These are phyloP conservation scores for Trametes cingulata DNA, from an alignment of 768 basidiomycete species.

Conservation along the genomic window DNA sequence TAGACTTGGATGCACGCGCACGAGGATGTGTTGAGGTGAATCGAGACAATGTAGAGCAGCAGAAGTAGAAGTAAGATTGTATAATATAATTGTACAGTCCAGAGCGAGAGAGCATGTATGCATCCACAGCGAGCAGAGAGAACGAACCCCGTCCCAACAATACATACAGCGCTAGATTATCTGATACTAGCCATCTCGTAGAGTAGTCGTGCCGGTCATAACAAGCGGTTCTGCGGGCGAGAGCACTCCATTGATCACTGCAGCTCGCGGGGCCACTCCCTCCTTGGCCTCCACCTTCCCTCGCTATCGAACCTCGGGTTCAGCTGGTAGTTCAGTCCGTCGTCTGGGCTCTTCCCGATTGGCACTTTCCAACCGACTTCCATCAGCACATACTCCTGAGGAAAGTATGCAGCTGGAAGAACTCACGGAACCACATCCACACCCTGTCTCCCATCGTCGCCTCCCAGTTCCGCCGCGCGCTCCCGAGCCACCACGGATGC, in stretches of 20 bases:
- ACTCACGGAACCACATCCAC: constrained; percentile 82
- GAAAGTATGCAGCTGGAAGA: neutral
- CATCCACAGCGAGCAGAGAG: neutral
- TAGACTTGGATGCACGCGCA: neutral
- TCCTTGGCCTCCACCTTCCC: constrained; percentile 65
- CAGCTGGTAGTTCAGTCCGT: constrained; percentile 63
- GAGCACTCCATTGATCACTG: constrained; percentile 47
- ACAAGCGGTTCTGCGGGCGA: neutral
- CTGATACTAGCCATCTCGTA: too few relatives aligned
- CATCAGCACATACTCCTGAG: too few relatives aligned
- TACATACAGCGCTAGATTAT: too few relatives aligned
- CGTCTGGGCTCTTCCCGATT: constrained; percentile 52
- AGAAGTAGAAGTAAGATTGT: neutral
- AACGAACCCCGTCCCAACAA: too few relatives aligned
- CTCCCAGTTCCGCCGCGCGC: constrained; percentile 63
- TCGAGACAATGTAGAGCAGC: neutral
- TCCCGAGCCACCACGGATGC: constrained; percentile 85
- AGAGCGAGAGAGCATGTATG: neutral
- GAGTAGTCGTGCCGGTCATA: too few relatives aligned
- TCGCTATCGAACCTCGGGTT: constrained; percentile 75
- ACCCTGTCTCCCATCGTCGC: constrained; percentile 74
- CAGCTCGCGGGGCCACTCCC: constrained; percentile 70
- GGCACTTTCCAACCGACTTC: constrained; percentile 37
- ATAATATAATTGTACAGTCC: constrained; percentile 4
- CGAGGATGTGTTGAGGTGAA: neutral